These are phyloP conservation scores for Pterocarpus santalinus DNA, from an alignment of 306 rosid species.

Conservation along the genomic window DNA sequence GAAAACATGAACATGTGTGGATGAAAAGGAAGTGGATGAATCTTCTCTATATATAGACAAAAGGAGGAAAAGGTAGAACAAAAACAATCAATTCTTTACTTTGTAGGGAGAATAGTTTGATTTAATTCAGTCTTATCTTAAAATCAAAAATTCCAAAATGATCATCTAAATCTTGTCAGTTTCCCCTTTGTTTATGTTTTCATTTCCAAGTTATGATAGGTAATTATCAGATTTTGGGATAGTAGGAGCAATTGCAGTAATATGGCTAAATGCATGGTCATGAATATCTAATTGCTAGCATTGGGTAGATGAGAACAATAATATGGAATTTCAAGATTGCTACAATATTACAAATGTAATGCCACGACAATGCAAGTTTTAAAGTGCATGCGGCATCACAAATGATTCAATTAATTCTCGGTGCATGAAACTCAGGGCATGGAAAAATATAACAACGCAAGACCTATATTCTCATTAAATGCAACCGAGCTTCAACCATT, in stretches of 20 bases:
- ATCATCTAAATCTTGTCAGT: background rate
- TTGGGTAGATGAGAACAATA: background rate
- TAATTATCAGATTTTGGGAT: too few species aligned
- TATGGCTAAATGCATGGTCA: background rate
- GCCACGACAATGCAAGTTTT: background rate
- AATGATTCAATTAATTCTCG: background rate
- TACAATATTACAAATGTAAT: background rate
- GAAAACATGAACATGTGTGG: background rate
- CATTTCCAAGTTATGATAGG: background rate
- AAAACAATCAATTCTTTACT: too few species aligned
- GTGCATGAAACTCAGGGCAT: slow-evolving; percentile 1
- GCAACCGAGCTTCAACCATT: background rate
- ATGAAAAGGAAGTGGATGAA: background rate
- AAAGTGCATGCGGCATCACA: background rate
- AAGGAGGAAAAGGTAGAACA: background rate
- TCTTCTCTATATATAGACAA: slow-evolving; percentile 21
- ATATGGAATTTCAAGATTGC: background rate
- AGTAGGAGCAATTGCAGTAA: background rate
- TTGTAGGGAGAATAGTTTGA: background rate
- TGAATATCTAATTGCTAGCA: background rate
- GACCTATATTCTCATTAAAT: background rate
- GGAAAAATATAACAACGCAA: background rate
- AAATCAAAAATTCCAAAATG: background rate
- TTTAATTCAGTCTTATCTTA: slow-evolving; percentile 20
- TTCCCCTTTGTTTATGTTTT: background rate